A percentile compares a stretch with the other conserved stretches of the same genome.
Conservation (phyloP, 1,284 basidiomycete genomes). For the Trametes hirsuta region DNA sequence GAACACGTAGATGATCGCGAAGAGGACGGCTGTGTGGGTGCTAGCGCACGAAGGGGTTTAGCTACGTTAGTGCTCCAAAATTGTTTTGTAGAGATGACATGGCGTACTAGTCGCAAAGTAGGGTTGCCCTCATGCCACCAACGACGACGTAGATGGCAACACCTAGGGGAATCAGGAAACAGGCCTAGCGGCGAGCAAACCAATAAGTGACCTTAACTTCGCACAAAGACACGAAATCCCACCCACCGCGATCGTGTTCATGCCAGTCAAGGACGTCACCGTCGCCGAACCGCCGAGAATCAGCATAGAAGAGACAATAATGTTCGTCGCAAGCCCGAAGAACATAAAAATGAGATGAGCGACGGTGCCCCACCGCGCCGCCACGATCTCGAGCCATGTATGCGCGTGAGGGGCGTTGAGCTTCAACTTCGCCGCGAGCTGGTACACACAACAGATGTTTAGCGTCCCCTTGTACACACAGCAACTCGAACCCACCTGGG, state of each 20-base stretch:
- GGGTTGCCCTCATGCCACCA: constrained; percentile 51
- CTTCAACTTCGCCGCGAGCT: constrained; percentile 60
- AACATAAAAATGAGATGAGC: constrained; percentile 69
- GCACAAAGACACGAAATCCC: constrained; percentile 19
- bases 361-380: constrained; percentile 54
- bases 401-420: constrained; percentile 62
- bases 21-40: constrained; percentile 81
- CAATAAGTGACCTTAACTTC: too few relatives aligned
- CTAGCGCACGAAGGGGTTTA: constrained; percentile 36
- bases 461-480: too few relatives aligned
- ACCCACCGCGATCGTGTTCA: constrained; percentile 55
- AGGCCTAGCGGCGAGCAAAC: constrained; percentile 42
- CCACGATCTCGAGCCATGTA: constrained; percentile 69
- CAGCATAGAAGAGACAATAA: constrained; percentile 64
- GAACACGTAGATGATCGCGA: constrained; percentile 78
- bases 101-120: constrained; percentile 44
- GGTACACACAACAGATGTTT: background rate
- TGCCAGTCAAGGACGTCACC: constrained; percentile 57
- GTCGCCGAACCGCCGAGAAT: constrained; percentile 67
- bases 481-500: constrained; percentile 31
- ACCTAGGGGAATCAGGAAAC: constrained; percentile 64
- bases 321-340: constrained; percentile 68
- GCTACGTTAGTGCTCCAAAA: background rate
- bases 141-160: constrained; percentile 61
- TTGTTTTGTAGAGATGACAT: background rate